phyloP scores from a whole-genome alignment of 1,139 yeast species.

The Candida neerlandica region DNA sequence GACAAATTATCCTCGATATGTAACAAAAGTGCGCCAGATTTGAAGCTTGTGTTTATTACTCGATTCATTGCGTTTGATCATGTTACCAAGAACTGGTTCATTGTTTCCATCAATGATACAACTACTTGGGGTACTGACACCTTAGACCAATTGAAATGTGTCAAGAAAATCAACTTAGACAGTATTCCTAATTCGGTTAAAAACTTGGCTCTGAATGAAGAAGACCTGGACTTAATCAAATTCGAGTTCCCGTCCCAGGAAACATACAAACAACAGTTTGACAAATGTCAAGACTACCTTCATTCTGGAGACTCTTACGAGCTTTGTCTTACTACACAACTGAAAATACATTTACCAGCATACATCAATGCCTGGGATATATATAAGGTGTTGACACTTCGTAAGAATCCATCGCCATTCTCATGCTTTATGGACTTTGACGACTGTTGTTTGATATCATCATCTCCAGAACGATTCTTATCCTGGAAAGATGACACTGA shows the following conservation, averaged over 20 bases:
- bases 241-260: slow-evolving; percentile 58
- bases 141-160: slow-evolving; percentile 15
- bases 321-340: slow-evolving; percentile 83
- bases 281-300: slow-evolving; percentile 67
- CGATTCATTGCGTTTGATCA: slow-evolving; percentile 63
- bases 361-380: slow-evolving; percentile 70
- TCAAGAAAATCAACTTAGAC: slow-evolving; percentile 19
- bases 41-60: slow-evolving; percentile 73
- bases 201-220: slow-evolving; percentile 22
- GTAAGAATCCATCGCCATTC: slow-evolving; percentile 88
- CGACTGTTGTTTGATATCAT: slow-evolving; percentile 73
- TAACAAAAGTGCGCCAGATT: slow-evolving; percentile 57
- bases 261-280: slow-evolving; percentile 58
- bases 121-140: slow-evolving; percentile 36
- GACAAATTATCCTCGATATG: slow-evolving; percentile 36
- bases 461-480: slow-evolving; percentile 93
- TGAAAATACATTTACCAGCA: slow-evolving; percentile 55
- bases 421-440: slow-evolving; percentile 78
- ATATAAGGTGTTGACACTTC: slow-evolving; percentile 66
- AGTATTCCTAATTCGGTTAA: slow-evolving; percentile 31
- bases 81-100: slow-evolving; percentile 47
- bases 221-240: slow-evolving; percentile 25
- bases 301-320: slow-evolving; percentile 92
- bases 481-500: slow-evolving; percentile 60
- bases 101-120: slow-evolving; percentile 53